These are phyloP conservation scores for Lycium ferocissimum DNA, from an alignment of 257 asterid species.

Conservation along the genomic window DNA sequence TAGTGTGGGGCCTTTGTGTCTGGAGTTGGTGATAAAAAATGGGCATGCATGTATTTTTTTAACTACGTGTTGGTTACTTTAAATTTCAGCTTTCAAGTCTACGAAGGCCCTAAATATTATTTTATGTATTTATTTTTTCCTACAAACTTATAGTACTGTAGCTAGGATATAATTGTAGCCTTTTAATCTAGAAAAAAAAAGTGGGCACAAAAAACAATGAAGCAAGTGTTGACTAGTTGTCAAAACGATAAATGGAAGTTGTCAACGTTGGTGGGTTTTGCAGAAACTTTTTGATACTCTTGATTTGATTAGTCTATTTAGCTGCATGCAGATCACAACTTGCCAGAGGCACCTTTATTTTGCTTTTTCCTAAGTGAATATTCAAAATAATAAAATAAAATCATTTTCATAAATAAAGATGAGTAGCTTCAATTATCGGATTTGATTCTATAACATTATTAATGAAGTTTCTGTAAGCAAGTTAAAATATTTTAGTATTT, in stretches of 20 bases:
- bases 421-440: not conserved
- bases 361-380: not conserved
- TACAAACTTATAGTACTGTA: not conserved
- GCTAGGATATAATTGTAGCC: conserved; percentile 21
- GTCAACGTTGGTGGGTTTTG: conserved; percentile 27
- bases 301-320: conserved; percentile 23
- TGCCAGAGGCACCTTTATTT: not conserved
- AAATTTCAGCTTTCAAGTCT: not conserved
- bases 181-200: not conserved
- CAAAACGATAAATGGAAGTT: not conserved
- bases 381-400: not conserved
- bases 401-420: not conserved
- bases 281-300: conserved; percentile 2
- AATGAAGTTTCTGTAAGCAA: too few relatives aligned
- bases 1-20: not conserved
- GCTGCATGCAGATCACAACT: not conserved
- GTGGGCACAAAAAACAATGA: conserved; percentile 27
- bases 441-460: too few relatives aligned
- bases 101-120: not conserved
- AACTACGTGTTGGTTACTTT: conserved; percentile 10
- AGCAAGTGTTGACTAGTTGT: conserved; percentile 26
- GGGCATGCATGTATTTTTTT: not conserved
- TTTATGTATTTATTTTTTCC: not conserved
- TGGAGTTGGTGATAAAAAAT: not conserved
- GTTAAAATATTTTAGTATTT: too few relatives aligned